These are phyloP conservation scores for Lactifluus subvellereus DNA, from an alignment of 768 basidiomycete species.

Conservation along the genomic window DNA sequence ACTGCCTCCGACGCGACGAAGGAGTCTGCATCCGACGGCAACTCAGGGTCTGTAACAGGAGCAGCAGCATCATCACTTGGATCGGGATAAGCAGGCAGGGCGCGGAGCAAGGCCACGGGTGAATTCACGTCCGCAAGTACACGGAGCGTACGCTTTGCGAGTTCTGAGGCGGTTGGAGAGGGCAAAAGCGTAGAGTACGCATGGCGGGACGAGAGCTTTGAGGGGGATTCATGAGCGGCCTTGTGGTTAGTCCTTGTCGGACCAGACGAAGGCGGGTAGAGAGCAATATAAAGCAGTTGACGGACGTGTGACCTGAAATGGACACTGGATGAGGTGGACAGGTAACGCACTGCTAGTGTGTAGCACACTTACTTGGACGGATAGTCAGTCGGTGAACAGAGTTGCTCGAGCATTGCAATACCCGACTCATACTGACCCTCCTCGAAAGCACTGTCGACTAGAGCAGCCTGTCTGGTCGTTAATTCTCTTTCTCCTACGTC, in stretches of 20 bases:
- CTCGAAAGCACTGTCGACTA: conserved; percentile 71
- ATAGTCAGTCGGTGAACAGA: conserved; percentile 51
- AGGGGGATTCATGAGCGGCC: conserved; percentile 17
- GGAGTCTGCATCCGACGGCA: conserved; percentile 18
- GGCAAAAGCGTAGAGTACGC: conserved; percentile 20
- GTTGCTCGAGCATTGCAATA: conserved; percentile 53
- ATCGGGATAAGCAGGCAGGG: conserved; percentile 23
- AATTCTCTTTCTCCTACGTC: conserved; percentile 14
- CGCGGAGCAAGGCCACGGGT: conserved; percentile 20
- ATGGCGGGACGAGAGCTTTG: conserved; percentile 21
- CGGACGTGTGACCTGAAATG: conserved; percentile 21
- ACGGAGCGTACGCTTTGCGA: conserved; percentile 21
- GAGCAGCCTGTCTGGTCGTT: conserved; percentile 27
- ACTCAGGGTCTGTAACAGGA: conserved; percentile 1
- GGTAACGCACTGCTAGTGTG: background rate
- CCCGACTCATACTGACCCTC: conserved; percentile 72
- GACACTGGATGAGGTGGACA: background rate
- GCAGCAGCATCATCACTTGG: background rate
- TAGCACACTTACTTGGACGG: conserved; percentile 50
- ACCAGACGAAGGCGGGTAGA: conserved; percentile 18
- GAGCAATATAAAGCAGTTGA: conserved; percentile 24
- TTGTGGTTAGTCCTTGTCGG: conserved; percentile 5
- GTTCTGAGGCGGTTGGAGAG: conserved; percentile 10
- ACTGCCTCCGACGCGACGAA: conserved; percentile 20
- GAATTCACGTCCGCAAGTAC: conserved; percentile 21